Percentiles rank a stretch among this genome's conserved stretches.
Evolutionary conservation across 2,329 filamentous ascomycete genomes (phyloP).

Genomic region (Hypoxylon sp.): DNA sequence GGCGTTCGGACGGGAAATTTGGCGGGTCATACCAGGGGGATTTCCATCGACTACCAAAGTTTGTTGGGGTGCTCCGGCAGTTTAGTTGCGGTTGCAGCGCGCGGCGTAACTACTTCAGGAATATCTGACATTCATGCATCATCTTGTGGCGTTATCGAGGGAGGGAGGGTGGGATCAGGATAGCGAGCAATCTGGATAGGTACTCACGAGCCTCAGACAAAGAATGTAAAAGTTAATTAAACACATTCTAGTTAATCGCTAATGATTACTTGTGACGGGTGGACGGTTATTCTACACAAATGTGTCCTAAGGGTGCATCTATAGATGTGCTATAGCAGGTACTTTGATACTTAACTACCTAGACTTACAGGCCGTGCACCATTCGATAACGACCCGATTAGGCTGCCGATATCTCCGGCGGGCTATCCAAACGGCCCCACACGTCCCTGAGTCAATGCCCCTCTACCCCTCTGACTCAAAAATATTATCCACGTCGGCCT

Average conservation of each 20-base stretch:
- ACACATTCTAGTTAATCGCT: neutral
- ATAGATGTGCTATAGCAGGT: neutral
- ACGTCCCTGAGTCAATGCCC: conserved; percentile 38
- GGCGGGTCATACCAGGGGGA: conserved; percentile 33
- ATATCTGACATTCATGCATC: conserved; percentile 36
- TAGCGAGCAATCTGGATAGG: conserved; percentile 15
- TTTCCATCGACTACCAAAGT: conserved; percentile 16
- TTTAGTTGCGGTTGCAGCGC: conserved; percentile 19
- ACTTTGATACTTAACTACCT: neutral
- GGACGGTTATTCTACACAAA: neutral
- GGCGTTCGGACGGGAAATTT: conserved; percentile 34
- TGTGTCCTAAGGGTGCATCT: too few relatives aligned
- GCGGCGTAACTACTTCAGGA: conserved; percentile 30
- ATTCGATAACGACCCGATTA: conserved; percentile 3
- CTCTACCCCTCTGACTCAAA: conserved; percentile 46
- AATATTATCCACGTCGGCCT: conserved; percentile 22
- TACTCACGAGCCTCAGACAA: conserved; percentile 8
- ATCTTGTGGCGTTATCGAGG: conserved; percentile 31
- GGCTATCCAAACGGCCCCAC: conserved; percentile 28
- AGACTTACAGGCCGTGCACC: neutral
- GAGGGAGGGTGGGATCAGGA: conserved; percentile 6
- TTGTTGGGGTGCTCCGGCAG: conserved; percentile 39
- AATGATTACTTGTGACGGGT: neutral
- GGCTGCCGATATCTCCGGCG: conserved; percentile 41
- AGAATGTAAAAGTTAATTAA: conserved; percentile 20